Base-by-base conservation (phyloP, 1,284 basidiomycete species). In the Amylostereum areolatum region DNA sequence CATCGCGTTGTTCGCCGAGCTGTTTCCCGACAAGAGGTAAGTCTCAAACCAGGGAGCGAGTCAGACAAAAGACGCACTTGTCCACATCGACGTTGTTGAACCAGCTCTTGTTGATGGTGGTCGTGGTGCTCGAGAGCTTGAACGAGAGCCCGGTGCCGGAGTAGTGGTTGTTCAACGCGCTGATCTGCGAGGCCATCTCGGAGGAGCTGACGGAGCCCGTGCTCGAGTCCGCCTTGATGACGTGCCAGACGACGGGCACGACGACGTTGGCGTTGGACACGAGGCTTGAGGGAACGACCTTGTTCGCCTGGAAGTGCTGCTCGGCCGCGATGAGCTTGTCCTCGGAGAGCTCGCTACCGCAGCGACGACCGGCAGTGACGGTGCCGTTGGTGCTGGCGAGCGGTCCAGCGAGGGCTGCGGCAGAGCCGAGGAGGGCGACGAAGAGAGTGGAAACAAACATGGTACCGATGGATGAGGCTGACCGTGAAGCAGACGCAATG, bases 131-230 rank as follows among this genome's bases (percentile, higher is more conserved):
- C 35, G 67, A 71, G 37, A 80, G 72, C 0, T 54, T 56, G 62
- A 74, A 81, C 25, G 64, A 60, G 45, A 80, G 66, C 5, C 73
- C 73, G 44, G 69, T 60, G 18, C 55, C 55, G 4, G 65, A 53
- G 58, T 77, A 80, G 51, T 71, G 73, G 18, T 57, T 37, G 62
- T 80, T 81, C 57, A 80, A 59, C 12, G 71, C 71, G 25, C 52
- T 35, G 46, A 80, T 75, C 59, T 78, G 75, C 36, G 53, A 54
- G 5, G 56, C 40, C 50, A 78, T 63, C 60, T 71, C 66, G 7
- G 59, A 60, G 40, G 71, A 66, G 3, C 71, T 72, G 50, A 29
- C 18, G 18, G 12, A 72, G 25, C 59, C 56, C 11, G 62, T 43
- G 24, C 18, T 18, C 18, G 18, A 18, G 18, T 72, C 66, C 50